Conservation (phyloP, 192 early-diverging fungal species). For the Phycomyces nitens region DNA sequence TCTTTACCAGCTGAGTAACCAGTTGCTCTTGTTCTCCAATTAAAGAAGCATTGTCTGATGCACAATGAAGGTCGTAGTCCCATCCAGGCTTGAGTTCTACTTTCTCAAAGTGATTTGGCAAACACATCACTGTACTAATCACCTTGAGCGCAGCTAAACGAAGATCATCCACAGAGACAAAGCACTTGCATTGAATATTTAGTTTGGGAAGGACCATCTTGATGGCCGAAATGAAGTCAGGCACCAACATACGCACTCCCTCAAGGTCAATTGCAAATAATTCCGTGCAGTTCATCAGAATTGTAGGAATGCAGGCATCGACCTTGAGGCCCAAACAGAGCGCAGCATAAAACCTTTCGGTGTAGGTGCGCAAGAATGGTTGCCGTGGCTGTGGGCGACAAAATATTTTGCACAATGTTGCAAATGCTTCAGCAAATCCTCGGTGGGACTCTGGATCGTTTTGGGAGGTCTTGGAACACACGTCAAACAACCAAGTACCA, state of each 20-base stretch:
- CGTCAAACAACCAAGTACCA: conserved; percentile 77
- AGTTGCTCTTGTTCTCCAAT: conserved; percentile 45
- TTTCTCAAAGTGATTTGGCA: conserved; percentile 68
- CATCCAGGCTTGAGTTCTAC: conserved; percentile 53
- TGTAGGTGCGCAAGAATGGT: conserved; percentile 61
- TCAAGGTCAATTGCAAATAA: conserved; percentile 67
- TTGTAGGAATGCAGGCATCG: conserved; percentile 63
- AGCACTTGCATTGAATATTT: conserved; percentile 28
- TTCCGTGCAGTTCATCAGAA: conserved; percentile 57
- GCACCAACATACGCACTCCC: conserved; percentile 69
- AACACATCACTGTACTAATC: conserved; percentile 57
- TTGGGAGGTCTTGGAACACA: conserved; percentile 38
- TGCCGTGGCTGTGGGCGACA: conserved; percentile 56
- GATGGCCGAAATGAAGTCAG: conserved; percentile 69
- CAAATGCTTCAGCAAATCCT: conserved; percentile 70
- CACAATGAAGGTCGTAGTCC: conserved; percentile 41
- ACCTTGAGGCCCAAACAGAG: conserved; percentile 57
- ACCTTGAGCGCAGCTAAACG: conserved; percentile 64
- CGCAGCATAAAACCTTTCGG: conserved; percentile 70
- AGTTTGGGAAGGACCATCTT: conserved; percentile 56
- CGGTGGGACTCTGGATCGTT: conserved; percentile 32
- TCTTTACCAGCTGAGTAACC: conserved; percentile 48
- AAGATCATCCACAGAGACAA: conserved; percentile 57
- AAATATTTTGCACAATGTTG: conserved; percentile 74
- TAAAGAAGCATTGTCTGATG: conserved; percentile 33